A percentile compares a stretch with the other conserved stretches of the same genome.
These are phyloP conservation scores for Solanum chacoense DNA, from an alignment of 305 asterid species.

Conservation along the genomic window DNA sequence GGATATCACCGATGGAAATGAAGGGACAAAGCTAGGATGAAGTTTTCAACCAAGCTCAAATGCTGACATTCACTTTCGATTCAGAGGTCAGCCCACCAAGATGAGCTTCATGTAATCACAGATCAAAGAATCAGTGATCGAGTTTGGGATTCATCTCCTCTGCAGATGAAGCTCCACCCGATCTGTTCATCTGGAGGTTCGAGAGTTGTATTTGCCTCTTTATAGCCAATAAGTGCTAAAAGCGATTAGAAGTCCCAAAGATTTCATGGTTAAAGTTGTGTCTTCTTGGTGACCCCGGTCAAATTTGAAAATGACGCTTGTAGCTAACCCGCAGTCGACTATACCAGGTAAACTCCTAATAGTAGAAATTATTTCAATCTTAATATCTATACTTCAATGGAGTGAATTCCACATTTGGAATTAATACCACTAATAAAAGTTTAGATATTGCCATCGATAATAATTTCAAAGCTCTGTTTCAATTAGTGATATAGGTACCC, in stretches of 20 bases:
- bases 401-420: not conserved
- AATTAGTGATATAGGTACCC: too few relatives aligned
- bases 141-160: not conserved
- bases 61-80: not conserved
- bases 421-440: not conserved
- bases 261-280: not conserved
- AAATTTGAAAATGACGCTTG: not conserved
- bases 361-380: not conserved
- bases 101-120: not conserved
- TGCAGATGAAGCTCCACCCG: not conserved
- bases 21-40: not conserved
- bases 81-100: not conserved
- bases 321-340: not conserved
- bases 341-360: not conserved
- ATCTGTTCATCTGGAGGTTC: not conserved
- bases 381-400: not conserved
- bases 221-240: not conserved
- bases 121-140: not conserved
- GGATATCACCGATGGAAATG: not conserved
- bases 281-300: not conserved
- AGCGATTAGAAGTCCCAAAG: not conserved
- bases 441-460: not conserved
- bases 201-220: not conserved
- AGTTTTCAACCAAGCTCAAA: not conserved
- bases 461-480: not conserved